Evolutionary conservation across 106 monocot genomes (phyloP), one percentile per base, ranked within the genome.

Genomic region (Allium sativum): DNA sequence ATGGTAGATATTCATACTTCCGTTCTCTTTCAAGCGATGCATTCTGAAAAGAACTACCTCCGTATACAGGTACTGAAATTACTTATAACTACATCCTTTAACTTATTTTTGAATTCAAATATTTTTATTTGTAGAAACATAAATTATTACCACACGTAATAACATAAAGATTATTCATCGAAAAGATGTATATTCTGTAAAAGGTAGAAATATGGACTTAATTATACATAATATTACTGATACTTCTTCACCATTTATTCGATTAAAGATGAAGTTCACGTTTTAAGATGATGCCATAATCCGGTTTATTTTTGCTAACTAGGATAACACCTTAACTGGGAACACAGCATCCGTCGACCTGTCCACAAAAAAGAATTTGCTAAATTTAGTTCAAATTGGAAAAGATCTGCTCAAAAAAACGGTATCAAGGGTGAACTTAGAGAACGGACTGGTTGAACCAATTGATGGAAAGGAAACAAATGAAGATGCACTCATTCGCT

Each of bases 1-100:
- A 80, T 90, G 85, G 90, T 78, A 22, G 85, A 90, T 56, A 75
- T 90, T 13, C 79, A 82, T 20, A 55, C 76, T 4, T 77, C 74
- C 0, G 58, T 74, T 22, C 43, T 80, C 48, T 85, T 90, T 55
- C 72, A 70, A 45, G 77, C 77, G 10, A 59, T 82, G 9, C 48
- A 3, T 50, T 50, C 48, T 15, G 13, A 50, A 50, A 50, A 50
- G 48, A 50, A 50, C 15, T 50, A 50, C 15, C 48, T 50, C 15
- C 48, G 48, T 0, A 50, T 50, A 11, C 48, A 50, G 48, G 48
- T 50, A 50, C 15, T 50, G 1, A 31, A 31, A 31, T 31, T 31
- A 31, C 0, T 31, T 31, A 0, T 31, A 31, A 31, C 31, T 31
- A 31, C n/a, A n/a, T 31, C 31, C 31, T 31, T 31, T 31, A 31